These are phyloP conservation scores for Ampelomyces quisqualis DNA, from an alignment of 2,329 filamentous ascomycete genomes.

Conservation along the genomic window DNA sequence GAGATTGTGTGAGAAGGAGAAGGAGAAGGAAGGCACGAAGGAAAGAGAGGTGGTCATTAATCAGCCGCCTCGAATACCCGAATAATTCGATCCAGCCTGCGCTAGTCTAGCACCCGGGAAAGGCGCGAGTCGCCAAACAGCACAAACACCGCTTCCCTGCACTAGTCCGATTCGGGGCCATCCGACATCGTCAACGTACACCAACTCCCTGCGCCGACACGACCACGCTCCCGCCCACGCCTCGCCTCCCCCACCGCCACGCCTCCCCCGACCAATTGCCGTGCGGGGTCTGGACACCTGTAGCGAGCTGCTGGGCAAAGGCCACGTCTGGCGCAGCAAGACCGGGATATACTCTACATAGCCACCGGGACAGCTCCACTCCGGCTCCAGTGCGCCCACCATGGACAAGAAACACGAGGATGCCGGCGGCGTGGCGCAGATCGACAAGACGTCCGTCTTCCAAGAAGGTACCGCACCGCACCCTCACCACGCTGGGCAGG, in stretches of 20 bases:
- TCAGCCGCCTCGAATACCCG: constrained; percentile 17
- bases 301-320: constrained; percentile 23
- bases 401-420: constrained; percentile 96
- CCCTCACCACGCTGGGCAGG: constrained; percentile 1
- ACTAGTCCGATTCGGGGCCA: constrained; percentile 31
- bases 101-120: not conserved
- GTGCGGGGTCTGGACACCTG: constrained; percentile 10
- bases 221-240: constrained; percentile 9
- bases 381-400: constrained; percentile 23
- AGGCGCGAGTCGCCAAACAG: constrained; percentile 10
- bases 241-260: constrained; percentile 2
- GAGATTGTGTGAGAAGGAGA: not conserved
- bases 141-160: constrained; percentile 33
- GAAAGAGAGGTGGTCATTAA: no score
- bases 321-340: constrained; percentile 41
- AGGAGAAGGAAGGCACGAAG: constrained; percentile 3
- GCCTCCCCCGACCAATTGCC: constrained; percentile 11
- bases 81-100: constrained; percentile 13
- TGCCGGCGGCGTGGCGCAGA: constrained; percentile 91
- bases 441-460: constrained; percentile 96
- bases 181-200: constrained; percentile 42
- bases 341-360: constrained; percentile 28
- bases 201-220: constrained; percentile 30
- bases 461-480: constrained; percentile 75
- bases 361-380: constrained; percentile 24